Base-by-base conservation (phyloP, 768 basidiomycete species). In the Antrodiella citrinella region DNA sequence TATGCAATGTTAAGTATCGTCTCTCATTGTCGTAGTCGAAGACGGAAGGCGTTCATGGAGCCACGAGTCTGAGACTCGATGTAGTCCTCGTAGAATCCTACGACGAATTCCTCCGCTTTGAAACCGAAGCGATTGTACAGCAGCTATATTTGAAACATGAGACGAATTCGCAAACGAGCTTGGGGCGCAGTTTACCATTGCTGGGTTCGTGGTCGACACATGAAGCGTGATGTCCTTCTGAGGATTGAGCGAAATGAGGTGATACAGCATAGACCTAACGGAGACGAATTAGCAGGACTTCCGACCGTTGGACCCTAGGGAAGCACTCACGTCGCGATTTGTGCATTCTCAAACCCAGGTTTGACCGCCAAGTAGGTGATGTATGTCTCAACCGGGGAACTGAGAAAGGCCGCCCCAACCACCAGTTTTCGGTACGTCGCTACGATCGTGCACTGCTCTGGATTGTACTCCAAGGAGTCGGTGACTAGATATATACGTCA, bases 111-210 rank as follows among this genome's bases (percentile, higher is more conserved):
- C 65, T 91, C 88, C 0, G 86, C 84, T 57, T 91, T 91, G 73
- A 91, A 90, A 22, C 89, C 88, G 57, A 91, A 90, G 45, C 80
- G 82, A 54, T 91, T 91, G 66, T 91, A 91, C 15, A 91, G 64
- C 3, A 90, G 67, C 87, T 89, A 35, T 7, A 35, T 15, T 48
- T 25, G 26, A 19, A 4, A n/a, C n/a, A n/a, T n/a, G n/a, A n/a
- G n/a, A n/a, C n/a, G n/a, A n/a, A n/a, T n/a, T n/a, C n/a, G 9
- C 22, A 42, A n/a, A 22, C 13, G 45, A 25, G 24, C 30, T 45
- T 47, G 30, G 12, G 2, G 35, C 4, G 41, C 5, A 7, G 53
- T 54, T 47, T 26, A 56, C 52, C 55, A 55, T 85, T 18, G 88
- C 89, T 4, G 86, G 78, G 57, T 78, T 91, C 58, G 86, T 87